Conservation (phyloP, 257 asterid genomes). For the Scutellaria minor region DNA sequence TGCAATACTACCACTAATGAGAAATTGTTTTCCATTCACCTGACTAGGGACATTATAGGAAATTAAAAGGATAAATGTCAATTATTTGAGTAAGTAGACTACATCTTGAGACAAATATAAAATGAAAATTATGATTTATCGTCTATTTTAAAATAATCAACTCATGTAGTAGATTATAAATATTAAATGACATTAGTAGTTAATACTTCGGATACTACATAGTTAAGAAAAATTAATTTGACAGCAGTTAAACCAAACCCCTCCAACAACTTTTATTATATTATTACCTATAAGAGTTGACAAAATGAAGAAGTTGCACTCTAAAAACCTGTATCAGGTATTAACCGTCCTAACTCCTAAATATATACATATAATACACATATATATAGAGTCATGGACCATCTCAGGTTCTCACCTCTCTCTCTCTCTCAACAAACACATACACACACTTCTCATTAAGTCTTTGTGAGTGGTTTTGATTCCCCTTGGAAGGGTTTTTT, state of each 20-base stretch:
- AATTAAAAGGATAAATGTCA: too few relatives aligned
- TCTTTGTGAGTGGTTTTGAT: conserved; percentile 6
- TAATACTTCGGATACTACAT: too few relatives aligned
- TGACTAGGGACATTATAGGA: too few relatives aligned
- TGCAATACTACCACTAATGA: too few relatives aligned
- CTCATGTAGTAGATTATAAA: too few relatives aligned
- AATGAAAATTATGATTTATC: too few relatives aligned
- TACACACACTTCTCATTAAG: too few relatives aligned
- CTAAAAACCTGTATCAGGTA: conserved; percentile 15
- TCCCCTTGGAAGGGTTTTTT: conserved; percentile 14
- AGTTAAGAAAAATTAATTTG: neutral
- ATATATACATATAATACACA: neutral
- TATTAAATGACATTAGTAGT: too few relatives aligned
- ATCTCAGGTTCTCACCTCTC: conserved; percentile 23
- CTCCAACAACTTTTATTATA: conserved; percentile 24
- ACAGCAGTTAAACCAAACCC: conserved; percentile 32
- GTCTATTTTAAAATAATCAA: too few relatives aligned
- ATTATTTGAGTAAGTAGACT: too few relatives aligned
- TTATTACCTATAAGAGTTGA: conserved; percentile 42
- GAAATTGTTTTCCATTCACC: too few relatives aligned
- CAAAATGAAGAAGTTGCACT: conserved; percentile 32
- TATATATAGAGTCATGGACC: conserved; percentile 17
- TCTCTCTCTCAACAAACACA: neutral
- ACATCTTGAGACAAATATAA: too few relatives aligned
- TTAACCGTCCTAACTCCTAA: conserved; percentile 4